Base-by-base conservation (phyloP, 2,329 filamentous ascomycete genomes). In the Alternaria arbusti region DNA sequence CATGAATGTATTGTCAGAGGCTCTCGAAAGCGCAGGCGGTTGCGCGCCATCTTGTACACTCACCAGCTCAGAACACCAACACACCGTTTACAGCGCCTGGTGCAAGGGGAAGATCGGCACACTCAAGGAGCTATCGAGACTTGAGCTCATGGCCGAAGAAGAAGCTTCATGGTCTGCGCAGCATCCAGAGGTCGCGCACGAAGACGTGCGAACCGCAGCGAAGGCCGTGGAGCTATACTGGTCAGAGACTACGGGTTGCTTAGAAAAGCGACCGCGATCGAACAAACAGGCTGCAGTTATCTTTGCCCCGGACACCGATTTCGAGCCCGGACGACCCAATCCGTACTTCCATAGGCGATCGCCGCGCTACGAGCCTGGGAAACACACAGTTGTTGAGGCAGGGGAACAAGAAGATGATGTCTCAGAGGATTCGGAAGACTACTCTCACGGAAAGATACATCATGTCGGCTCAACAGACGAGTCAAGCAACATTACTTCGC, bases 321-420 rank as follows among this genome's bases (percentile, higher is more conserved):
- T 75, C 23, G 57, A 64, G 15, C 63, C 62, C 1, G 68, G 74
- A 13, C 67, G 75, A 20, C 67, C 71, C 2, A 58, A 67, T 52
- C 63, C 63, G 12, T 76, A 76, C 58, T 77, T 74, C 22, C 68
- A 70, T 54, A 65, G 67, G 45, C 67, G 64, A 46, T 75, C 72
- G 5, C 71, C 68, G 12, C 72, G 75, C n/a, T 77, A 77, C 36
- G 70, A 76, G 28, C 69, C 73, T 15, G 74, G 74, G 11, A 74
- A 72, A 23, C 74, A 75, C 50, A 67, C 68, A 2, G 11, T 64
- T 11, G 28, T 52, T 6, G 28, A 60, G 15, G 32, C 61, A 10
- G 60, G 60, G 10, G 52, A 57, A 11, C 51, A 59, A 10, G 58
- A 69, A 22, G 64, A 65, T 4, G 46, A 57, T 4, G 28, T 68